These are phyloP conservation scores for Funneliformis caledonium DNA, from an alignment of 371 early-diverging fungal genomes.

Conservation along the genomic window DNA sequence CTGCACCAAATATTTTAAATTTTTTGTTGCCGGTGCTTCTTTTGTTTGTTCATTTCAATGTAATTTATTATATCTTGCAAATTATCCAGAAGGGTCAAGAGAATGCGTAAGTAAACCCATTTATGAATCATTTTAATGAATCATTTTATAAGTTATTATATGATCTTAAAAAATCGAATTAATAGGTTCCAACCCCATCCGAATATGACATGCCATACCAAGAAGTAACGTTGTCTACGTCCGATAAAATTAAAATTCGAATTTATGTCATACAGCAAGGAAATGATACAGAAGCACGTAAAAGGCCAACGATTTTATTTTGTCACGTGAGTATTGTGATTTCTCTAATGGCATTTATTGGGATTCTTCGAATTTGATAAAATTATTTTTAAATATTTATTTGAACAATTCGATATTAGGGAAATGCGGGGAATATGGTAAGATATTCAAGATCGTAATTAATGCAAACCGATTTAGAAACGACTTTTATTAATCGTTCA, in stretches of 20 bases:
- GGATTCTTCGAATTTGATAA: neutral
- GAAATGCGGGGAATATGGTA: slow-evolving; percentile 96
- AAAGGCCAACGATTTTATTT: slow-evolving; percentile 78
- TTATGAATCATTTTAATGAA: no score
- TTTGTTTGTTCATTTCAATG: slow-evolving; percentile 65
- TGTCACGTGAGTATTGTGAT: slow-evolving; percentile 67
- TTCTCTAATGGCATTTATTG: neutral
- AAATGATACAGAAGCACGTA: slow-evolving; percentile 58
- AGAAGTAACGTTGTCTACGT: slow-evolving; percentile 71
- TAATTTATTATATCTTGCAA: slow-evolving; percentile 83
- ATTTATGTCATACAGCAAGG: slow-evolving; percentile 77
- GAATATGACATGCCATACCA: slow-evolving; percentile 75
- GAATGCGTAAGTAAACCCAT: slow-evolving; percentile 53
- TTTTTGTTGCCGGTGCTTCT: neutral
- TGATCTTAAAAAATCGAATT: neutral
- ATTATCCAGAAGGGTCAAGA: slow-evolving; percentile 82
- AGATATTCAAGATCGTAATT: slow-evolving; percentile 8
- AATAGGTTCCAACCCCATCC: slow-evolving; percentile 74
- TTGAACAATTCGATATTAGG: slow-evolving; percentile 48
- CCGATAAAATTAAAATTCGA: slow-evolving; percentile 79
- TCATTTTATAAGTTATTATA: neutral
- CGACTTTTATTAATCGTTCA: neutral
- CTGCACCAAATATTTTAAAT: neutral
- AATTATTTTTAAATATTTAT: neutral
- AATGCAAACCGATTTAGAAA: neutral